phyloP scores from a whole-genome alignment of 495 filamentous ascomycete genomes.

The Tuber calosporum region DNA sequence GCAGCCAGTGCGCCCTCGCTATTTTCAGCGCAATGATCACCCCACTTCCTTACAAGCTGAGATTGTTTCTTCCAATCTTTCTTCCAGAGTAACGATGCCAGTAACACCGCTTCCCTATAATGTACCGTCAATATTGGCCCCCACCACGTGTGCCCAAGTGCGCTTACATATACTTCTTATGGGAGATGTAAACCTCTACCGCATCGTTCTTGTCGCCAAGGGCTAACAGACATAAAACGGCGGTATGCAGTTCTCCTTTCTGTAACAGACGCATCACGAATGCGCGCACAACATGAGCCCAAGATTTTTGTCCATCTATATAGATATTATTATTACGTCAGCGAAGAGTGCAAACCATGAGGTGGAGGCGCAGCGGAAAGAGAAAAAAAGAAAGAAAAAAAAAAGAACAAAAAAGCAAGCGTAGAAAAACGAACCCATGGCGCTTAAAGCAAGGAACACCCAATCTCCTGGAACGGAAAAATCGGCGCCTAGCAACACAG shows the following conservation, averaged over 20 bases:
- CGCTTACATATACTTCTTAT: constrained; percentile 85
- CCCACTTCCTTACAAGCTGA: constrained; percentile 85
- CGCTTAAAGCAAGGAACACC: constrained; percentile 91
- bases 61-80: constrained; percentile 83
- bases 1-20: constrained; percentile 85
- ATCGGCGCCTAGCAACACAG: constrained; percentile 51
- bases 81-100: constrained; percentile 43
- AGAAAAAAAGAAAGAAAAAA: no score
- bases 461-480: constrained; percentile 85
- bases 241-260: constrained; percentile 82
- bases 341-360: neutral
- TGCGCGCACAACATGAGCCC: constrained; percentile 82
- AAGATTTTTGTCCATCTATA: constrained; percentile 59
- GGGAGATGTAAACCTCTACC: constrained; percentile 91
- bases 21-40: constrained; percentile 79
- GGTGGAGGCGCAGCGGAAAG: neutral
- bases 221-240: constrained; percentile 82
- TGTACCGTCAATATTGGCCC: constrained; percentile 5
- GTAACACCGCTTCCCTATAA: constrained; percentile 42
- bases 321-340: constrained; percentile 17
- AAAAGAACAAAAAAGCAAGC: neutral
- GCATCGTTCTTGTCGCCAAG: constrained; percentile 91
- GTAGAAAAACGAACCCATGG: constrained; percentile 54
- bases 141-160: constrained; percentile 58
- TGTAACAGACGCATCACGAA: constrained; percentile 88